phyloP scores from a whole-genome alignment of 1,284 basidiomycete species.

The Marasmius sp. region DNA sequence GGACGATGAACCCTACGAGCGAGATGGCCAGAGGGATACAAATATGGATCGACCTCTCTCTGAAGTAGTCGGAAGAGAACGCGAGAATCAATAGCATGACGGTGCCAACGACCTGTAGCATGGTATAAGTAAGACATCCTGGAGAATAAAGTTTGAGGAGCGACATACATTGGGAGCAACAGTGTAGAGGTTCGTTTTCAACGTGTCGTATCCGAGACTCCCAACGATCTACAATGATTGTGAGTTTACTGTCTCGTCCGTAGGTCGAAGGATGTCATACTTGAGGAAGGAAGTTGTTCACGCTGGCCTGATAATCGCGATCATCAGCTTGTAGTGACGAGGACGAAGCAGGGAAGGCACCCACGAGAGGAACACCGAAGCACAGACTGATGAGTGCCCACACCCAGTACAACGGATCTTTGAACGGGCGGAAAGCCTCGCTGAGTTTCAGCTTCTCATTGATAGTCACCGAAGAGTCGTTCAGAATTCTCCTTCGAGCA shows the following conservation, averaged over 20 bases:
- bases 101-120: conserved; percentile 21
- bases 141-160: neutral
- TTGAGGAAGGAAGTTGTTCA: conserved; percentile 48
- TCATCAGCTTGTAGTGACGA: neutral
- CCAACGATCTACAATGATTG: conserved; percentile 39
- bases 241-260: neutral
- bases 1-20: conserved; percentile 50
- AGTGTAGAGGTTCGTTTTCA: conserved; percentile 51
- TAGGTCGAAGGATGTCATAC: neutral
- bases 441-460: conserved; percentile 43
- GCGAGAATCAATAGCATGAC: conserved; percentile 46
- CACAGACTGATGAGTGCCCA: conserved; percentile 43
- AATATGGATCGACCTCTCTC: conserved; percentile 47
- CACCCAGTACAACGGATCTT: conserved; percentile 42
- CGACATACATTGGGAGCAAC: conserved; percentile 51
- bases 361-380: conserved; percentile 42
- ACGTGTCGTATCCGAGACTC: conserved; percentile 47
- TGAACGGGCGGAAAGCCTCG: conserved; percentile 46
- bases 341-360: neutral
- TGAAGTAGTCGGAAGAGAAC: conserved; percentile 52
- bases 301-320: conserved; percentile 29
- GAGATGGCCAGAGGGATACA: conserved; percentile 42
- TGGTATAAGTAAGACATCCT: neutral
- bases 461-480: conserved; percentile 47
- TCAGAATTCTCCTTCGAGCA: conserved; percentile 41